Evolutionary conservation across 441 rosid species (phyloP), one percentile per base, ranked within the genome.

Genomic region (Raphanus hybrid): DNA sequence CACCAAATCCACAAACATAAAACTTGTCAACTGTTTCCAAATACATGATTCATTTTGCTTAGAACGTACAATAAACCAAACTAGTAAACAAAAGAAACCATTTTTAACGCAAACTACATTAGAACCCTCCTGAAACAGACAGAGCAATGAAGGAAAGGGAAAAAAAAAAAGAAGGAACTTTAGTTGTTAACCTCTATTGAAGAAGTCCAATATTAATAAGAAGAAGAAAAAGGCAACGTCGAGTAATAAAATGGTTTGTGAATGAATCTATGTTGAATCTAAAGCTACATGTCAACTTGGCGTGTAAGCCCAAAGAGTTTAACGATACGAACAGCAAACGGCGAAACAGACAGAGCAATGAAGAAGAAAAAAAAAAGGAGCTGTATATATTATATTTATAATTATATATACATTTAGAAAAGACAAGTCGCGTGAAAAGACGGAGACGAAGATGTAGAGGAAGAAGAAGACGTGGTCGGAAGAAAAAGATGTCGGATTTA

Each of bases 261-360:
- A 74, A 80, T 65, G 70, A 74, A 80, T 23, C 26, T 23, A 23
- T 23, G 26, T 23, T 23, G 26, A 23, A 23, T 85, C 82, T 54
- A 54, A 81, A 83, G 81, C 81, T 81, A 83, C 80, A 75, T 75
- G 83, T 77, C 82, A 88, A 83, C 86, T 73, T 82, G 18, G 64
- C 43, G 61, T 55, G 61, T 45, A 26, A 6, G 32, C 59, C 78
- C 71, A 39, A 70, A 70, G 55, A 70, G 68, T 64, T 26, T 3
- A 39, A 70, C 75, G 64, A 79, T 64, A 79, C 79, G 37, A 74
- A 64, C 82, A 70, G 70, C 72, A 70, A 57, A 69, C 67, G 75
- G 69, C 67, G 72, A 79, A 45, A 74, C 67, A 74, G 43, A 74
- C 68, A 74, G 69, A 74, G 10, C 50, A 64, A 63, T 14, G 73